phyloP scores from a whole-genome alignment of 106 monocot genomes.

The Platanthera guangdongensis region DNA sequence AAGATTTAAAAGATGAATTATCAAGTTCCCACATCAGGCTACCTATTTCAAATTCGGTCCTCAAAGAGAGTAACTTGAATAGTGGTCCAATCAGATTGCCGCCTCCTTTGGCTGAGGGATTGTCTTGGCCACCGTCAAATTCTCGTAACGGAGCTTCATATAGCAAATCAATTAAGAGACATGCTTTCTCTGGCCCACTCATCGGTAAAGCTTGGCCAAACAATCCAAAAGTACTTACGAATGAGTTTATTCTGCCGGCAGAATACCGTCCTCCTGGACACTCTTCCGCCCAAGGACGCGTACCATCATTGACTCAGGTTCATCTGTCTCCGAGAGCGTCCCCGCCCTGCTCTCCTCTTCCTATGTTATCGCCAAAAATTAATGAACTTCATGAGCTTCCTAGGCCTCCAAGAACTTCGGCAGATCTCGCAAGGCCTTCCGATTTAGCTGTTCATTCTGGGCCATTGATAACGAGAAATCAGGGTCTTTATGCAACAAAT shows the following conservation, averaged over 20 bases:
- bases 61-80: constrained; percentile 45
- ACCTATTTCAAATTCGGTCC: constrained; percentile 32
- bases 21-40: constrained; percentile 18
- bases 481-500: constrained; percentile 13
- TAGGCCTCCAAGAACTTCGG: constrained; percentile 30
- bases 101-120: constrained; percentile 22
- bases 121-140: constrained; percentile 15
- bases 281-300: neutral
- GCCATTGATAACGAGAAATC: constrained; percentile 33
- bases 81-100: constrained; percentile 27
- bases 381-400: constrained; percentile 70
- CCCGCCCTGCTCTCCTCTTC: constrained; percentile 26
- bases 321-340: constrained; percentile 20
- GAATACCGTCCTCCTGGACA: constrained; percentile 3
- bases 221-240: constrained; percentile 17
- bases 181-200: constrained; percentile 57
- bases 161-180: constrained; percentile 44
- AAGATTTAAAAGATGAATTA: constrained; percentile 23
- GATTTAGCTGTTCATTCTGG: constrained; percentile 46
- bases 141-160: constrained; percentile 20
- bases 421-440: constrained; percentile 10
- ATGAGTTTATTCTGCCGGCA: constrained; percentile 13
- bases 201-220: constrained; percentile 22
- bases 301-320: constrained; percentile 1
- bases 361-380: constrained; percentile 37